Evolutionary conservation across 2,329 filamentous ascomycete genomes (phyloP).

Genomic region (Orbilia brochopaga): DNA sequence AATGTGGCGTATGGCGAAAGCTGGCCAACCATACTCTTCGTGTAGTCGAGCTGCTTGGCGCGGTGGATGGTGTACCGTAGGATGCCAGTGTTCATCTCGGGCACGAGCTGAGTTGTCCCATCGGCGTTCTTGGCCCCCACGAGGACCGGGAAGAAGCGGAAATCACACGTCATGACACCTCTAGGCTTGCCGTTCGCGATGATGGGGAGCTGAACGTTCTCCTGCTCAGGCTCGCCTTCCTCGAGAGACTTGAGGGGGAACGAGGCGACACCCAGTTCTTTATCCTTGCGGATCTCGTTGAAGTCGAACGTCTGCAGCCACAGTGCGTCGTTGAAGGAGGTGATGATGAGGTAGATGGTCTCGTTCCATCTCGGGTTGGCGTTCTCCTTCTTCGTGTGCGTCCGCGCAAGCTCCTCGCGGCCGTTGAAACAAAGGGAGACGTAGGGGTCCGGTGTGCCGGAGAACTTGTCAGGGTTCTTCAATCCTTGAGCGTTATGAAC

Average conservation of each 20-base stretch:
- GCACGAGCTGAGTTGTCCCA: slow-evolving; percentile 78
- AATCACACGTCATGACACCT: slow-evolving; percentile 77
- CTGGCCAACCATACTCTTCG: slow-evolving; percentile 86
- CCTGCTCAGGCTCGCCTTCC: slow-evolving; percentile 72
- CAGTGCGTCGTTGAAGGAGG: slow-evolving; percentile 84
- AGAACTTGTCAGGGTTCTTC: slow-evolving; percentile 94
- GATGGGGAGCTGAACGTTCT: slow-evolving; percentile 85
- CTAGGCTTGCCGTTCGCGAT: slow-evolving; percentile 82
- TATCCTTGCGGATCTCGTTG: slow-evolving; percentile 96
- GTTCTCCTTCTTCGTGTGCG: slow-evolving; percentile 84
- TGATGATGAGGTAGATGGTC: slow-evolving; percentile 93
- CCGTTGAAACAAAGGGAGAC: slow-evolving; percentile 82
- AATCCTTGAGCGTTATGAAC: slow-evolving; percentile 89
- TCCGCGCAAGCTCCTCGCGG: slow-evolving; percentile 79
- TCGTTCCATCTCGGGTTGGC: slow-evolving; percentile 93
- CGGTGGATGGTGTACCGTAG: slow-evolving; percentile 91
- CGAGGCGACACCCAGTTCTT: slow-evolving; percentile 84
- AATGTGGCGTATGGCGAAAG: slow-evolving; percentile 90
- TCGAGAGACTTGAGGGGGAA: slow-evolving; percentile 85
- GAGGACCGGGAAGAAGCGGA: slow-evolving; percentile 94
- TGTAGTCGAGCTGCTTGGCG: slow-evolving; percentile 91
- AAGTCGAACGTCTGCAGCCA: slow-evolving; percentile 87
- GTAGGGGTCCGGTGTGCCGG: slow-evolving; percentile 90
- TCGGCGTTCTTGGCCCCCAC: slow-evolving; percentile 74
- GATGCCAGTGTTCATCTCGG: slow-evolving; percentile 92